These are phyloP conservation scores for Marchantia polymorpha DNA, from an alignment of 225 moss, liverwort and hornwort species.

Conservation along the genomic window DNA sequence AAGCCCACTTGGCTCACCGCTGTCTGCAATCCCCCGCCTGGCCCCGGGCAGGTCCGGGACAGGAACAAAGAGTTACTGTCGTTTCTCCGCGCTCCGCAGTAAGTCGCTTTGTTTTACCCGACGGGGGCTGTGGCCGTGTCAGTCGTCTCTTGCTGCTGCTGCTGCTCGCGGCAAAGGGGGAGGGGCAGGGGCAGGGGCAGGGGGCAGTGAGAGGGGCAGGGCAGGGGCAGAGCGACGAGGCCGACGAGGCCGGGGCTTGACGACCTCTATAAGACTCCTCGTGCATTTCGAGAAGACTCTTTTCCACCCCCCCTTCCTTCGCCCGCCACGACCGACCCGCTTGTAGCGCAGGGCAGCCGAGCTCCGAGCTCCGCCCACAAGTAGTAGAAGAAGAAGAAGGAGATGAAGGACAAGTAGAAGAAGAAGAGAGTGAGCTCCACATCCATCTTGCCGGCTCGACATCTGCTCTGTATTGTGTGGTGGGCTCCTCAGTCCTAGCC, in stretches of 20 bases:
- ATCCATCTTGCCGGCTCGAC: background rate
- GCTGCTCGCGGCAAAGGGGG: background rate
- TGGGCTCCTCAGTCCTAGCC: background rate
- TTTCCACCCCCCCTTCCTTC: background rate
- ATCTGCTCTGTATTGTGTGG: background rate
- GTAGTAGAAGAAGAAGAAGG: background rate
- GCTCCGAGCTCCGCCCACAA: background rate
- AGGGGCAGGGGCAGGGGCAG: background rate
- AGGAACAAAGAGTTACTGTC: too few relatives aligned
- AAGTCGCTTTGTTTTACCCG: background rate
- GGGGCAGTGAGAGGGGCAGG: background rate
- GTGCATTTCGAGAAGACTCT: background rate
- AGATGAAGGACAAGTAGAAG: background rate
- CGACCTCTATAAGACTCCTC: conserved; percentile 13
- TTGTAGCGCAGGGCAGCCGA: background rate
- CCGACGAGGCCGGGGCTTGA: background rate
- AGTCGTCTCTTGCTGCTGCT: conserved; percentile 5
- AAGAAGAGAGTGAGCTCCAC: background rate
- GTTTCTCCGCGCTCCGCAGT: background rate
- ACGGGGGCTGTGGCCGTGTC: background rate
- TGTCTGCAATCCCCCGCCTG: background rate
- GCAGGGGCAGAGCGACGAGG: background rate
- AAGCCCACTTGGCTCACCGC: conserved; percentile 11
- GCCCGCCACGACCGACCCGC: background rate
- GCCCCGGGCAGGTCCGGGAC: background rate